Evolutionary conservation across 2,329 filamentous ascomycete species (phyloP).

Genomic region (Pseudocercospora macadamiae): DNA sequence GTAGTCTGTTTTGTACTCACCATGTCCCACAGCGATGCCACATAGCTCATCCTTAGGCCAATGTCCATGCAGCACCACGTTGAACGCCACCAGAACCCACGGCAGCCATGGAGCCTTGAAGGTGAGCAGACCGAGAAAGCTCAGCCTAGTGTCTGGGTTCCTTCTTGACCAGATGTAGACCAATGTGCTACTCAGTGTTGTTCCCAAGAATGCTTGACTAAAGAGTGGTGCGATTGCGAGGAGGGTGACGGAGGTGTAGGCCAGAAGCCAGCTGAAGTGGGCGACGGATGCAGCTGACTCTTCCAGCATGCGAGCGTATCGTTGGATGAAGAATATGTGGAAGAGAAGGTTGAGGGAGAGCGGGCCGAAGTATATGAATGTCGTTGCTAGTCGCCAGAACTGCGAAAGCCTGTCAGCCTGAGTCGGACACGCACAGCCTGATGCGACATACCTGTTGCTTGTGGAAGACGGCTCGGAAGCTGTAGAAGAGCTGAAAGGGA

Average conservation of each 20-base stretch:
- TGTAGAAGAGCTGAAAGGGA: constrained; percentile 96
- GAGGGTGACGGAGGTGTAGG: constrained; percentile 80
- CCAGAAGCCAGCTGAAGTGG: constrained; percentile 90
- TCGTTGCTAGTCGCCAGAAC: constrained; percentile 97
- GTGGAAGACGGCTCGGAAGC: constrained; percentile 84
- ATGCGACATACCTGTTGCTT: constrained; percentile 76
- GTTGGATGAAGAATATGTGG: constrained; percentile 97
- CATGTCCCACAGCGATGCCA: constrained; percentile 89
- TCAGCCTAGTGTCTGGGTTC: constrained; percentile 88
- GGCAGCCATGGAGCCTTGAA: constrained; percentile 94
- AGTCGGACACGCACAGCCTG: too few species aligned
- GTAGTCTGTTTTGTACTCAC: constrained; percentile 41
- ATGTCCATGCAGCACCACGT: constrained; percentile 83
- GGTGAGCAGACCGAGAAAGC: constrained; percentile 76
- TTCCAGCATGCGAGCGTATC: constrained; percentile 92
- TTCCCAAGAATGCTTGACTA: constrained; percentile 91
- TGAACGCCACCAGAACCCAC: constrained; percentile 94
- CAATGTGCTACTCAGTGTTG: constrained; percentile 85
- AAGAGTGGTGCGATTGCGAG: constrained; percentile 82
- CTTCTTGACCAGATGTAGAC: constrained; percentile 98
- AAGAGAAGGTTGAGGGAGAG: constrained; percentile 93
- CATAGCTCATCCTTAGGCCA: constrained; percentile 96
- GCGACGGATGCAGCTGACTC: constrained; percentile 93
- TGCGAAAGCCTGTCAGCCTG: constrained; percentile 43
- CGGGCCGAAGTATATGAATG: constrained; percentile 96